Percentiles rank a stretch among this genome's conserved stretches.
Evolutionary conservation across 129 eudicot genomes (phyloP).

Genomic region (Lactuca sativa): DNA sequence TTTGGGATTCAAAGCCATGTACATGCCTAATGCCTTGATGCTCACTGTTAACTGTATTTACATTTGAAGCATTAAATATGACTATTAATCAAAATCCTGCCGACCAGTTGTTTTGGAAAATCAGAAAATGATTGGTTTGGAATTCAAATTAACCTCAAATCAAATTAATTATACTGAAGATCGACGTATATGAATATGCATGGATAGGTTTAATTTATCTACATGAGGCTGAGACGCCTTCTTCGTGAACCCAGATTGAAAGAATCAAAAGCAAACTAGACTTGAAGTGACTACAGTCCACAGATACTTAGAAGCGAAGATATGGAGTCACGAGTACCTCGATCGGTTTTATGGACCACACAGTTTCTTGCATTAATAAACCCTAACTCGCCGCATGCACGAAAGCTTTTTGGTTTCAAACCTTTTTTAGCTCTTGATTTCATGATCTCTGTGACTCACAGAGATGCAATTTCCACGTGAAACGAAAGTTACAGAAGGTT

Average conservation of each 20-base stretch:
- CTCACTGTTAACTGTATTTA: background rate
- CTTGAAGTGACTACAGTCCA: conserved; percentile 14
- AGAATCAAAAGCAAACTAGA: background rate
- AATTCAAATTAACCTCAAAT: conserved; percentile 1
- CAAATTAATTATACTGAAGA: conserved; percentile 5
- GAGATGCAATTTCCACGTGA: conserved; percentile 25
- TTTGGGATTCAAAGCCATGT: background rate
- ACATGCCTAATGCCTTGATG: no score
- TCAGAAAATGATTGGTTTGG: conserved; percentile 2
- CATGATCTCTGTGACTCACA: conserved; percentile 33
- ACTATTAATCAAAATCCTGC: background rate
- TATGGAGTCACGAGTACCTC: background rate
- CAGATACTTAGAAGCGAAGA: conserved; percentile 7
- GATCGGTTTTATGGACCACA: background rate
- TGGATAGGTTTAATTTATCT: conserved; percentile 7
- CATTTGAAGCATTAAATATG: background rate
- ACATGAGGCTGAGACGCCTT: conserved; percentile 20
- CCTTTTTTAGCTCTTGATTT: conserved; percentile 9
- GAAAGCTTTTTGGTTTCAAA: conserved; percentile 9
- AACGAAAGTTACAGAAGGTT: conserved; percentile 17
- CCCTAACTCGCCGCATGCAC: background rate
- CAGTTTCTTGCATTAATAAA: background rate
- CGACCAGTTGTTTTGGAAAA: conserved; percentile 11
- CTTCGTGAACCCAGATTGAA: conserved; percentile 28
- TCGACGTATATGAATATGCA: background rate